Base-by-base conservation (phyloP, 495 filamentous ascomycete species). In the Talaromyces liani region DNA sequence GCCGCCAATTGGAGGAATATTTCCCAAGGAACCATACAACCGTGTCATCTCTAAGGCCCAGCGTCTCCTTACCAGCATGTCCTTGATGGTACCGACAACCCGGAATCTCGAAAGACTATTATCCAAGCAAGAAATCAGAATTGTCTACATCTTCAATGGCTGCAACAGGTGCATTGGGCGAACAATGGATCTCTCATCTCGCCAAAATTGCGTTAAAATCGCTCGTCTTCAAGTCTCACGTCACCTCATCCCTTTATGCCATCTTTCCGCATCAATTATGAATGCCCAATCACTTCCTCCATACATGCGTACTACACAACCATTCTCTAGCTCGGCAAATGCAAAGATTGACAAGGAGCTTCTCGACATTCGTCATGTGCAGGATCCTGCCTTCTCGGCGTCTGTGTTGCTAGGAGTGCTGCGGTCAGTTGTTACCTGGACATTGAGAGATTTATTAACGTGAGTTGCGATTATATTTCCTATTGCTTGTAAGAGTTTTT, bases 391-490 rank as follows among this genome's bases (percentile, higher is more conserved):
- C 0, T 92, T 91, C 67, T 80, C 85, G 27, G 87, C 88, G 5
- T 92, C 91, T 75, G 87, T 88, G 0, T 80, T 90, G n/a, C 73
- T 91, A 60, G 88, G 91, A 68, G 85, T 93, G 8, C 82, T 86
- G 62, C 84, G 83, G 24, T 82, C 82, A 55, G 80, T 91, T 60
- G 76, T 92, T 9, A 16, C 36, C 0, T 41, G 36, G 14, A 41
- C 36, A 16, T 41, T 91, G 36, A 41, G 14, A 41, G 36, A 41
- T 41, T 41, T 41, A 41, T 41, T 16, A 9, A 41, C 16, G 36
- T 41, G 14, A 41, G 14, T 41, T 41, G 9, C 12, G 14, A 16
- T 41, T 5, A 16, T 16, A 16, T 16, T 41, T 41, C 14, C 36
- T 16, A 16, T 3, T 12, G 1, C 16, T 9, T 16, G 36, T 41